Percentiles rank a stretch among this genome's conserved stretches.
Conservation (phyloP, 176 grass and related monocot genomes). For the Bonia amplexicaulis region DNA sequence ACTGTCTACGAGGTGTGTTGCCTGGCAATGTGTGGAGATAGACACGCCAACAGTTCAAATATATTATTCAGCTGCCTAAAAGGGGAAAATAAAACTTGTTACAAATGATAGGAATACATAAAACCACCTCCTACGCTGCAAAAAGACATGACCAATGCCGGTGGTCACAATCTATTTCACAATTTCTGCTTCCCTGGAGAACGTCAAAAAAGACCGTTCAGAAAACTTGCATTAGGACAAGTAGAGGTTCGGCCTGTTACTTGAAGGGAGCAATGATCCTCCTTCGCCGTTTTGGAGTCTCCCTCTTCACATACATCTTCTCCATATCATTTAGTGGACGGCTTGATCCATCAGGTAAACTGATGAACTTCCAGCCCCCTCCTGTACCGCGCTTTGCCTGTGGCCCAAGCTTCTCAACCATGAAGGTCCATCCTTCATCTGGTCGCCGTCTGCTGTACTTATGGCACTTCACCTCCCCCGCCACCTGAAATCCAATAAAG, state of each 20-base stretch:
- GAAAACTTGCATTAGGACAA: slow-evolving; percentile 9
- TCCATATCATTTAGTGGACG: slow-evolving; percentile 74
- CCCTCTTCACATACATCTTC: slow-evolving; percentile 95
- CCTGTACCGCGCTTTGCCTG: slow-evolving; percentile 57
- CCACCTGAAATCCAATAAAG: slow-evolving; percentile 45
- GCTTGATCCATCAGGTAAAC: slow-evolving; percentile 83
- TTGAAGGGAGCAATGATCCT: slow-evolving; percentile 90
- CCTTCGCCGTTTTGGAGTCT: slow-evolving; percentile 68
- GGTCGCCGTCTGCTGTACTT: slow-evolving; percentile 86
- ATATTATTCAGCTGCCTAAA: slow-evolving; percentile 41
- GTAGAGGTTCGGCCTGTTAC: not conserved
- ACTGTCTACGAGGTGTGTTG: not conserved
- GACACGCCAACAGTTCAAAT: slow-evolving; percentile 1
- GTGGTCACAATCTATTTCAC: slow-evolving; percentile 13
- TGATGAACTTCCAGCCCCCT: slow-evolving; percentile 83
- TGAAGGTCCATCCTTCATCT: slow-evolving; percentile 76
- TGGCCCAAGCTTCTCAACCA: slow-evolving; percentile 79
- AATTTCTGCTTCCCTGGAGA: slow-evolving; percentile 10
- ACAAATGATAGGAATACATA: slow-evolving; percentile 27
- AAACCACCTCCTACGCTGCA: slow-evolving; percentile 21
- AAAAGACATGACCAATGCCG: slow-evolving; percentile 6
- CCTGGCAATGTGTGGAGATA: not conserved
- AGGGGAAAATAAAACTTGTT: not conserved
- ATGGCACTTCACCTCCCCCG: slow-evolving; percentile 84
- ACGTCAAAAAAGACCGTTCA: slow-evolving; percentile 23